Evolutionary conservation across 257 asterid genomes (phyloP).

Genomic region (Petunia secreta): DNA sequence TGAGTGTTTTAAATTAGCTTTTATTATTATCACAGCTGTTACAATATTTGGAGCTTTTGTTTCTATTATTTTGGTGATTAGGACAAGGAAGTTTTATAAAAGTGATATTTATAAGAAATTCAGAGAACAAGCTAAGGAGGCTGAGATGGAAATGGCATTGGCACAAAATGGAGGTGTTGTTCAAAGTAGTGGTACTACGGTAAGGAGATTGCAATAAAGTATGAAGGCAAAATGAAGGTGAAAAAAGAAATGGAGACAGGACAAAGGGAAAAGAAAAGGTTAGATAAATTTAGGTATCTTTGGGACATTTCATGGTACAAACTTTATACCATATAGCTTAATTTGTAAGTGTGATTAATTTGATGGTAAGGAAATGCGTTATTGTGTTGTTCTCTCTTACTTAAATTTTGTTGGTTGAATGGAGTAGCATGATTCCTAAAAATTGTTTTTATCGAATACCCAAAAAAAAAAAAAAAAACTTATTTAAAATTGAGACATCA

Average conservation of each 20-base stretch:
- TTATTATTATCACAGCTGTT: slow-evolving; percentile 60
- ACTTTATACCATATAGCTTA: background rate
- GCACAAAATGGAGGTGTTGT: slow-evolving; percentile 25
- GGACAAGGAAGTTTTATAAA: slow-evolving; percentile 72
- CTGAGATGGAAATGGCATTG: slow-evolving; percentile 38
- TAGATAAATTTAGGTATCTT: background rate
- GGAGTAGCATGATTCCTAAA: no score
- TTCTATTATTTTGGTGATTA: slow-evolving; percentile 56
- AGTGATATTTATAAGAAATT: slow-evolving; percentile 76
- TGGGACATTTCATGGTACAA: background rate
- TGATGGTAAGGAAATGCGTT: background rate
- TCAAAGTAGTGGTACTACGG: background rate
- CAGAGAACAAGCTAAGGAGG: slow-evolving; percentile 44
- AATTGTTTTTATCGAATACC: no score
- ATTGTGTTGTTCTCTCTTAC: background rate
- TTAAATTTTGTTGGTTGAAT: background rate
- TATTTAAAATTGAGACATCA: no score
- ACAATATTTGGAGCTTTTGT: slow-evolving; percentile 65
- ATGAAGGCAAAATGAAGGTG: background rate
- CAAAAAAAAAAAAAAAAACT: no score
- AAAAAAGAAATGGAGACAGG: background rate
- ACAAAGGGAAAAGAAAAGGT: background rate
- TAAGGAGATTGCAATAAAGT: background rate
- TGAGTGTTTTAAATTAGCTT: slow-evolving; percentile 62
- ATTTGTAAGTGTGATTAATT: background rate